These are phyloP conservation scores for Pneumocystis carinii DNA, from an alignment of 1,139 yeast species.

Conservation along the genomic window DNA sequence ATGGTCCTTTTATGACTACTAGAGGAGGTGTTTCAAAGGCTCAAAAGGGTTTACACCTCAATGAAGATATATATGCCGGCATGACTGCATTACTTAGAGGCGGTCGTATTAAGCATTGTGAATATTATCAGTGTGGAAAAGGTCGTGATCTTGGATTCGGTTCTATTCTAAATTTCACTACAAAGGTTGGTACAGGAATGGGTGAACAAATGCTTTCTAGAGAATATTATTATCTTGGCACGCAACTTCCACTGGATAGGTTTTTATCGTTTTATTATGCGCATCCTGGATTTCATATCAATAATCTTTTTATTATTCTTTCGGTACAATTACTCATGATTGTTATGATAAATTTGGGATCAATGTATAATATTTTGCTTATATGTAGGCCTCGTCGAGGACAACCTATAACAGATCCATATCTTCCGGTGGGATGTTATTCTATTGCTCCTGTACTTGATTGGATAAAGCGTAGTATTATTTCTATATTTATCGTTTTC, in stretches of 20 bases:
- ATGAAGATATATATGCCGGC: conserved; percentile 99
- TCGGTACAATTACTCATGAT: conserved; percentile 88
- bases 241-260: conserved; percentile 92
- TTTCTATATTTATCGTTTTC: conserved; percentile 96
- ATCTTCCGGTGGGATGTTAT: conserved; percentile 87
- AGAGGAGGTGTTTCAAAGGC: conserved; percentile 99
- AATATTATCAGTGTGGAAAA: conserved; percentile 98
- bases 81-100: conserved; percentile 96
- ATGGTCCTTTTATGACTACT: conserved; percentile 85
- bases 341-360: conserved; percentile 77
- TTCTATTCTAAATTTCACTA: conserved; percentile 92
- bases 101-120: conserved; percentile 98
- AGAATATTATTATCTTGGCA: conserved; percentile 93
- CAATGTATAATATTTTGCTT: conserved; percentile 82
- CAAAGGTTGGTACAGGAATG: conserved; percentile 99
- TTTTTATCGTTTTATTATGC: conserved; percentile 96
- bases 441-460: conserved; percentile 78
- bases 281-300: conserved; percentile 98
- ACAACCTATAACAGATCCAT: conserved; percentile 71
- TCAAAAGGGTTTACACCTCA: conserved; percentile 93
- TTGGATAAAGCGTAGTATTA: conserved; percentile 94
- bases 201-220: conserved; percentile 98
- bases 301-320: conserved; percentile 86
- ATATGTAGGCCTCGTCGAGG: conserved; percentile 71
- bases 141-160: conserved; percentile 99